Conservation (phyloP, 2,329 filamentous ascomycete genomes). For the Botrytis hyacinthi region DNA sequence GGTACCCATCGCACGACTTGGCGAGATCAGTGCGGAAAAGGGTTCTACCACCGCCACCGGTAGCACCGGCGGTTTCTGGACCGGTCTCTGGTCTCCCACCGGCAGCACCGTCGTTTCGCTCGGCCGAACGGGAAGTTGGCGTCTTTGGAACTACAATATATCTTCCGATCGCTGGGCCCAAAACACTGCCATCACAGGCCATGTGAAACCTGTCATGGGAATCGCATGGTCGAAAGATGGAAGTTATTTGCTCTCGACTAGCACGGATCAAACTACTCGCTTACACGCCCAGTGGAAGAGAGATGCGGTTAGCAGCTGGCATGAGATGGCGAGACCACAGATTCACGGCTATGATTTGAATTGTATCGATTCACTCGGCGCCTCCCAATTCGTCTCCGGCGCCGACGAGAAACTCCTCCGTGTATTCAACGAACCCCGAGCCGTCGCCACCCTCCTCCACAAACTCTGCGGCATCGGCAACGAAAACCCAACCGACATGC, state of each 20-base stretch:
- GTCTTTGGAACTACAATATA: constrained; percentile 70
- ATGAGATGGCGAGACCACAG: constrained; percentile 92
- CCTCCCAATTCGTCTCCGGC: constrained; percentile 81
- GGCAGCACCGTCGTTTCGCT: constrained; percentile 75
- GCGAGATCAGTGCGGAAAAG: constrained; percentile 92
- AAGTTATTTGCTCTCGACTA: constrained; percentile 82
- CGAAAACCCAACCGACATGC: constrained; percentile 50
- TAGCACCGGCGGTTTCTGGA: constrained; percentile 95
- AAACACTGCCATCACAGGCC: constrained; percentile 74
- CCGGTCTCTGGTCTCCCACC: constrained; percentile 83
- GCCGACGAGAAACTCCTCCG: constrained; percentile 98
- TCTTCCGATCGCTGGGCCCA: constrained; percentile 71
- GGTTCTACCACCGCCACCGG: constrained; percentile 95
- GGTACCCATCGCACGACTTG: constrained; percentile 80
- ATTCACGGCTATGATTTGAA: constrained; percentile 99
- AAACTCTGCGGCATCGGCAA: constrained; percentile 61
- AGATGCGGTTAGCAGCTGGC: constrained; percentile 64
- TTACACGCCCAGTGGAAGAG: constrained; percentile 78
- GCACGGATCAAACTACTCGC: constrained; percentile 88
- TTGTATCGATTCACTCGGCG: constrained; percentile 76
- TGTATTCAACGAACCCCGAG: constrained; percentile 86
- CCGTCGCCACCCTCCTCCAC: constrained; percentile 71
- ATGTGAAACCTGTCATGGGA: constrained; percentile 77
- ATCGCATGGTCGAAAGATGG: constrained; percentile 82
- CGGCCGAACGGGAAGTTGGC: constrained; percentile 90